Evolutionary conservation across 1,284 basidiomycete species (phyloP).

Genomic region (Naganishia albida): DNA sequence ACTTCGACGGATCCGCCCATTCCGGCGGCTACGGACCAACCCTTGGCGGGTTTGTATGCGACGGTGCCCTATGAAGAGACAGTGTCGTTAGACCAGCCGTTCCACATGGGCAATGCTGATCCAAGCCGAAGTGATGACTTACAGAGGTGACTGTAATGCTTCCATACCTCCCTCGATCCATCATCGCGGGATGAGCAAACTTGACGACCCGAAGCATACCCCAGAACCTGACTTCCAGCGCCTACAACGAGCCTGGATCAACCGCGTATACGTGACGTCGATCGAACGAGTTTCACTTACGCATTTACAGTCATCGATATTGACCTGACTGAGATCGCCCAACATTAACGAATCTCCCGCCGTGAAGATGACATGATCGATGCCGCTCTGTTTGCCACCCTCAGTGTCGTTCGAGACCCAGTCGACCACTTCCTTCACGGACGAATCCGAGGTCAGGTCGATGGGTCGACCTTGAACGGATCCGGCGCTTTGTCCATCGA

Average conservation of each 20-base stretch:
- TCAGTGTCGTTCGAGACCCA: slow-evolving; percentile 12
- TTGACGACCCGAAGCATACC: slow-evolving; percentile 13
- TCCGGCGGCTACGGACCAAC: slow-evolving; percentile 19
- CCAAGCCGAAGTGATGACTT: background rate
- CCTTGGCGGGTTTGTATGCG: slow-evolving; percentile 19
- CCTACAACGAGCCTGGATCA: background rate
- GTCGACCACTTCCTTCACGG: slow-evolving; percentile 8
- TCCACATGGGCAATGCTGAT: background rate
- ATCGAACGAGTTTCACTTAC: background rate
- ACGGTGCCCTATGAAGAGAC: slow-evolving; percentile 6
- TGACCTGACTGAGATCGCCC: slow-evolving; percentile 12
- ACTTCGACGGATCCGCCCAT: slow-evolving; percentile 26
- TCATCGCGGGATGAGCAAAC: slow-evolving; percentile 8
- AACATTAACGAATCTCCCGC: slow-evolving; percentile 17
- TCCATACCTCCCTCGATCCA: slow-evolving; percentile 8
- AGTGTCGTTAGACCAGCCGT: too few species aligned
- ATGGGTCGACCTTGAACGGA: slow-evolving; percentile 19
- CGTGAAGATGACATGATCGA: slow-evolving; percentile 17
- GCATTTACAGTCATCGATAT: slow-evolving; percentile 7
- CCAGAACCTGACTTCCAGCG: slow-evolving; percentile 15
- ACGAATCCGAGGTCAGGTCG: slow-evolving; percentile 1
- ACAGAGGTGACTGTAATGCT: slow-evolving; percentile 22
- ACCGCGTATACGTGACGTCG: background rate
- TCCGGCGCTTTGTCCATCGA: background rate
- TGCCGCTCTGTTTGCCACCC: background rate